A percentile compares a stretch with the other conserved stretches of the same genome.
Conservation (phyloP, 768 basidiomycete genomes). For the Lentinula detonsa region DNA sequence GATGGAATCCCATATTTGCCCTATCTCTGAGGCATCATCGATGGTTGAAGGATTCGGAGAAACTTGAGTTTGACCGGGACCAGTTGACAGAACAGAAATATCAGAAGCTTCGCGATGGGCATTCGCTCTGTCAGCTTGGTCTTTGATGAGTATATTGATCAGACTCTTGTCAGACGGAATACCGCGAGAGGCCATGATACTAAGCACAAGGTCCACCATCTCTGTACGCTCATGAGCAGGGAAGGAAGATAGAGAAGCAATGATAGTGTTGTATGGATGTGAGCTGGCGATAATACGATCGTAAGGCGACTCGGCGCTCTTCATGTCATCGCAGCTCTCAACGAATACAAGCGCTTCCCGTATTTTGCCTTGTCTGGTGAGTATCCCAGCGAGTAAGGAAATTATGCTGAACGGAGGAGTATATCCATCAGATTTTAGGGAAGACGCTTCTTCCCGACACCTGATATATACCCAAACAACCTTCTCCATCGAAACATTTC, state of each 20-base stretch:
- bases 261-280: background rate
- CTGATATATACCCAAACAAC: background rate
- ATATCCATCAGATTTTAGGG: background rate
- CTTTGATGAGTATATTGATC: background rate
- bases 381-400: background rate
- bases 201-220: background rate
- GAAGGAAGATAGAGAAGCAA: background rate
- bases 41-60: background rate
- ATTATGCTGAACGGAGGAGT: background rate
- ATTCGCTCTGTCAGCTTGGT: background rate
- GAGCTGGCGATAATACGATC: background rate
- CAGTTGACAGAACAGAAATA: background rate
- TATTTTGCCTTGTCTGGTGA: background rate
- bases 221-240: background rate
- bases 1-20: background rate
- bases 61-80: background rate
- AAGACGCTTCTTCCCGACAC: background rate
- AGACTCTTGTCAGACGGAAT: background rate
- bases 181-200: background rate
- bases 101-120: background rate
- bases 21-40: background rate
- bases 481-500: background rate
- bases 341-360: background rate
- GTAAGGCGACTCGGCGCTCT: background rate
- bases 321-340: background rate